Evolutionary conservation across 78 protist genomes (phyloP).

Genomic region (Acrasis kona): DNA sequence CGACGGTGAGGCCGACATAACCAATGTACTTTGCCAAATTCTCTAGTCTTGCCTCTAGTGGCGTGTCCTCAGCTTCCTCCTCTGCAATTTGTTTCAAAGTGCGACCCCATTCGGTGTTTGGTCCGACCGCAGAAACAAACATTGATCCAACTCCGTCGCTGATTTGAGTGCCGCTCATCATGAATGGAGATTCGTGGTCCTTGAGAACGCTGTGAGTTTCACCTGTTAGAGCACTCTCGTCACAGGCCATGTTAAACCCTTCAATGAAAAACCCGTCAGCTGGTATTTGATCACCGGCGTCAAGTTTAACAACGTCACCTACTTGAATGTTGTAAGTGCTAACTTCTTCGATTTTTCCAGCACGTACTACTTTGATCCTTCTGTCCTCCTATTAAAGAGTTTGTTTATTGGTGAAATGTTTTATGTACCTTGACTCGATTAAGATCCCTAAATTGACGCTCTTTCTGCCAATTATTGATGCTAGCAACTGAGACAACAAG

Average conservation of each 20-base stretch:
- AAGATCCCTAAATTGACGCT: conserved; percentile 51
- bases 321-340: conserved; percentile 66
- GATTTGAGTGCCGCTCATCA: conserved; percentile 51
- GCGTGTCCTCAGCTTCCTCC: conserved; percentile 58
- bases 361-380: conserved; percentile 34
- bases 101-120: conserved; percentile 58
- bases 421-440: conserved; percentile 10
- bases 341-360: conserved; percentile 15
- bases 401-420: conserved; percentile 27
- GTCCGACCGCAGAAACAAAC: conserved; percentile 70
- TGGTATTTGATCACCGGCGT: conserved; percentile 61
- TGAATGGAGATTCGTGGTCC: conserved; percentile 36
- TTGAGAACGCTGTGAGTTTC: conserved; percentile 20
- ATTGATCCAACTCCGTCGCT: conserved; percentile 48
- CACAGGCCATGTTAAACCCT: conserved; percentile 16
- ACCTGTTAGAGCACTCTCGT: conserved; percentile 79
- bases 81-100: conserved; percentile 41
- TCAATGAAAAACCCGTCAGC: conserved; percentile 68
- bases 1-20: conserved; percentile 53
- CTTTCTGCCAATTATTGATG: conserved; percentile 75
- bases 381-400: no score
- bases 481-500: conserved; percentile 75
- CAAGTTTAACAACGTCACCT: conserved; percentile 55
- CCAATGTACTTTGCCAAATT: conserved; percentile 66
- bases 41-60: conserved; percentile 73